Base-by-base conservation (phyloP, 2,329 filamentous ascomycete genomes). In the Sarocladiaceae sp. region DNA sequence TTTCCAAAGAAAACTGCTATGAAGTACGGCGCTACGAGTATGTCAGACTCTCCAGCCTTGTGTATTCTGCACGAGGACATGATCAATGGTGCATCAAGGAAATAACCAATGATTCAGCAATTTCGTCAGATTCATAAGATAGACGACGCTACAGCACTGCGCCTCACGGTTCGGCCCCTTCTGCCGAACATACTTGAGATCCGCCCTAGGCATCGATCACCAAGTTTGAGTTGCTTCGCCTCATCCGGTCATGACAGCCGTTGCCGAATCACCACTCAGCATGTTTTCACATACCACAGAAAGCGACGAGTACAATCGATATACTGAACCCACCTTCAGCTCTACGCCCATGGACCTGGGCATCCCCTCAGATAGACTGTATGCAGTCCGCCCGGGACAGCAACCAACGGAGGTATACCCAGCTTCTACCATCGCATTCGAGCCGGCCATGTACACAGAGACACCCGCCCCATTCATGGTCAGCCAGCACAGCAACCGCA, bases 371-470 rank as follows among this genome's bases (percentile, higher is more conserved):
- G 69, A 74, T 43, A 62, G 66, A 47, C 73, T 68, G 39, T 59
- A 57, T 49, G 56, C 11, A 3, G 16, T 19, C 18, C 29, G 40
- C 6, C 40, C 26, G 12, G 26, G 26, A 4, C 26, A 33, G 16
- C 40, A 33, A 15, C 40, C 19, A 9, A 43, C 9, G 7, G 29
- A 43, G 11, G 19, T 33, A 10, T 43, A 6, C 27, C 16, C 26
- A 9, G 11, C 26, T 12, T 37, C 65, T 13, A 61, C 65, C 19
- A 66, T 74, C 47, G 62, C 61, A 26, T 76, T 72, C 56, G 70
- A 74, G 45, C 61, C 65, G 20, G 55, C 65, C 24, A 55, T 76
- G 43, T 80, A 74, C 58, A 51, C 69, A 21, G 74, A 75, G 48
- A 61, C 50, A n/a, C 16, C 26, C 49, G 60, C 47, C 51, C 64